A percentile compares a stretch with the other conserved stretches of the same genome.
Evolutionary conservation across 2,329 filamentous ascomycete species (phyloP).

Genomic region (Pyrenophora seminiperda): DNA sequence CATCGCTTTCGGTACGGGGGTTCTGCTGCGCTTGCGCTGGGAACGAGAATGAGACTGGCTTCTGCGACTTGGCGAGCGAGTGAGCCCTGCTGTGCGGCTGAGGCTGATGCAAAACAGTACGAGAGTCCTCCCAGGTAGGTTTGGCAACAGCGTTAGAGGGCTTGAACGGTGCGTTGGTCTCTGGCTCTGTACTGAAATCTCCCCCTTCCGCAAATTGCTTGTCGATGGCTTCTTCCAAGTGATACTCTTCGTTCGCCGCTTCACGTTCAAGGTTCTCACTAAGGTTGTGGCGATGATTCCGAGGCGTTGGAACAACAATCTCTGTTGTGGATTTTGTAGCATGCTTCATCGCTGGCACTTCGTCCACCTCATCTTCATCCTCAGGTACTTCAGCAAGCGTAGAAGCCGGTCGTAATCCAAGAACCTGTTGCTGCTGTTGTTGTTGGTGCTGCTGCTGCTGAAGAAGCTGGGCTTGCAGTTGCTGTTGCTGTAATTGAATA

Average conservation of each 20-base stretch:
- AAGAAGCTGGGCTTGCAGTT: constrained; percentile 59
- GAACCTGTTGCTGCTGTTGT: constrained; percentile 51
- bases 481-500: constrained; percentile 56
- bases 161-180: constrained; percentile 35
- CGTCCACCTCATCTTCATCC: constrained; percentile 67
- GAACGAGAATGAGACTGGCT: constrained; percentile 40
- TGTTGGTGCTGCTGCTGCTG: constrained; percentile 53
- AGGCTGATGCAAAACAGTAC: constrained; percentile 67
- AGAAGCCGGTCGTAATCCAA: constrained; percentile 53
- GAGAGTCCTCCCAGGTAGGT: constrained; percentile 42
- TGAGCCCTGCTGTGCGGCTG: constrained; percentile 76
- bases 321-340: constrained; percentile 52
- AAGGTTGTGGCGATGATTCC: constrained; percentile 70
- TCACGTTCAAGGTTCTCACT: constrained; percentile 81
- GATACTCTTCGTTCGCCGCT: constrained; percentile 84
- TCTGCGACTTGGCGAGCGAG: constrained; percentile 69
- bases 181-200: constrained; percentile 63
- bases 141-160: constrained; percentile 34
- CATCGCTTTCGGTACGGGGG: constrained; percentile 48
- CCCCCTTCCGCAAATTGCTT: constrained; percentile 80
- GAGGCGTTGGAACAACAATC: constrained; percentile 65
- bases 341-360: constrained; percentile 47
- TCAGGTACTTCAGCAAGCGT: constrained; percentile 74
- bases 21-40: constrained; percentile 36
- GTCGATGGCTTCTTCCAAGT: constrained; percentile 78